Evolutionary conservation across 2,329 filamentous ascomycete genomes (phyloP).

Genomic region (Capronia coronata): DNA sequence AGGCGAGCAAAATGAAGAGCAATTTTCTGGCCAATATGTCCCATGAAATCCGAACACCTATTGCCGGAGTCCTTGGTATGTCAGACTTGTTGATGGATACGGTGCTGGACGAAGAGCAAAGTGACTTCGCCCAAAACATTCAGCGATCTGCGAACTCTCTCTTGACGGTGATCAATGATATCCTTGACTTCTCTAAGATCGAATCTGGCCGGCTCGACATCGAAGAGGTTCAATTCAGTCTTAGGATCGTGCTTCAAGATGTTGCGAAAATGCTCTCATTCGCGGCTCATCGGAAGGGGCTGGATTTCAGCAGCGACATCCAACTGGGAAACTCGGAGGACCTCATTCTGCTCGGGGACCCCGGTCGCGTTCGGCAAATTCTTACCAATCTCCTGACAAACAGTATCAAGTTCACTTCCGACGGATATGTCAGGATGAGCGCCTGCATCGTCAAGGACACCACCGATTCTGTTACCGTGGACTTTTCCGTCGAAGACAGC

Average conservation of each 20-base stretch:
- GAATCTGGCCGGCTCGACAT: slow-evolving; percentile 71
- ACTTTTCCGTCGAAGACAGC: slow-evolving; percentile 68
- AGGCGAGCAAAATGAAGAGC: slow-evolving; percentile 72
- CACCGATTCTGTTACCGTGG: slow-evolving; percentile 58
- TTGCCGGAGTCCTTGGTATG: slow-evolving; percentile 76
- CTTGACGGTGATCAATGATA: slow-evolving; percentile 76
- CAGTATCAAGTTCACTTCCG: slow-evolving; percentile 66
- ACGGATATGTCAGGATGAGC: slow-evolving; percentile 61
- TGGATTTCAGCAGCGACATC: slow-evolving; percentile 62
- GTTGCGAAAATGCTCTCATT: slow-evolving; percentile 74
- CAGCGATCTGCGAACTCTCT: slow-evolving; percentile 70
- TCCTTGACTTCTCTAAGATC: slow-evolving; percentile 75
- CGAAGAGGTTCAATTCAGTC: slow-evolving; percentile 72
- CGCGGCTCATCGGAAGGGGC: slow-evolving; percentile 65
- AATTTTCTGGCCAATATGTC: slow-evolving; percentile 75
- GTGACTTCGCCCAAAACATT: slow-evolving; percentile 70
- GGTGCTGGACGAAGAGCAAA: slow-evolving; percentile 61
- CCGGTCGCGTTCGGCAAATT: slow-evolving; percentile 67
- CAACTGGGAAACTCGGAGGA: slow-evolving; percentile 56
- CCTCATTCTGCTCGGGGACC: slow-evolving; percentile 69
- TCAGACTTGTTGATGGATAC: slow-evolving; percentile 66
- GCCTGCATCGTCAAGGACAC: slow-evolving; percentile 60
- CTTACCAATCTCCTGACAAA: slow-evolving; percentile 73
- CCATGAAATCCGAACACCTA: slow-evolving; percentile 72
- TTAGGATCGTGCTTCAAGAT: slow-evolving; percentile 65